A percentile compares a stretch with the other conserved stretches of the same genome.
These are phyloP conservation scores for Colletotrichum sp. DNA, from an alignment of 2,329 filamentous ascomycete genomes.

Conservation along the genomic window DNA sequence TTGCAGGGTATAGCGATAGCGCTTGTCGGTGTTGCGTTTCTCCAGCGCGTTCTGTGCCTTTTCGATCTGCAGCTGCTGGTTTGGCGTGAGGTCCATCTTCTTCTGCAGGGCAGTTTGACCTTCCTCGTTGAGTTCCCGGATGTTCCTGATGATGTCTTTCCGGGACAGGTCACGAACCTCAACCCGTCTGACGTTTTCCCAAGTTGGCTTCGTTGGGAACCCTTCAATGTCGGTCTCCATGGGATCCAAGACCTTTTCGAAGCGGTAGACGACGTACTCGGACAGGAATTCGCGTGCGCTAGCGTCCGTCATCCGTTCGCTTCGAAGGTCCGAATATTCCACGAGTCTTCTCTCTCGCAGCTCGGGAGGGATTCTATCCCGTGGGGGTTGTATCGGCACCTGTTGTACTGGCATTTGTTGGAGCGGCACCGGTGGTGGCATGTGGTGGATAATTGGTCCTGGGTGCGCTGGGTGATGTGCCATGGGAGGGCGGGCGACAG, in stretches of 20 bases:
- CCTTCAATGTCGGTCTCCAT: constrained; percentile 42
- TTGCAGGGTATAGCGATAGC: constrained; percentile 45
- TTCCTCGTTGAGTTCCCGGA: constrained; percentile 40
- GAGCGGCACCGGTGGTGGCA: background rate
- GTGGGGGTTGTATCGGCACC: constrained; percentile 1
- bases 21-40: constrained; percentile 37
- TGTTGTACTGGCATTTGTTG: background rate
- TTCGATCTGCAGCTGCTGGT: constrained; percentile 49
- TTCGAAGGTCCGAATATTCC: constrained; percentile 40
- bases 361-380: constrained; percentile 9
- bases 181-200: constrained; percentile 41
- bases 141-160: constrained; percentile 37
- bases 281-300: constrained; percentile 45
- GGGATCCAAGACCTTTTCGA: constrained; percentile 41
- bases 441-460: background rate
- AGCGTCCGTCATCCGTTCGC: constrained; percentile 39
- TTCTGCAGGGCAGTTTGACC: constrained; percentile 41
- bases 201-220: constrained; percentile 36
- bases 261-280: constrained; percentile 43
- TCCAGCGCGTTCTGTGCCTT: constrained; percentile 38
- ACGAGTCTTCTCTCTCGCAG: constrained; percentile 21
- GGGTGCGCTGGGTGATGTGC: background rate
- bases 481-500: background rate
- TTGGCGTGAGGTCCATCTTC: constrained; percentile 36
- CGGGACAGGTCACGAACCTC: constrained; percentile 42